Evolutionary conservation across 1,284 basidiomycete species (phyloP).

Genomic region (Puccinia brachypodii): DNA sequence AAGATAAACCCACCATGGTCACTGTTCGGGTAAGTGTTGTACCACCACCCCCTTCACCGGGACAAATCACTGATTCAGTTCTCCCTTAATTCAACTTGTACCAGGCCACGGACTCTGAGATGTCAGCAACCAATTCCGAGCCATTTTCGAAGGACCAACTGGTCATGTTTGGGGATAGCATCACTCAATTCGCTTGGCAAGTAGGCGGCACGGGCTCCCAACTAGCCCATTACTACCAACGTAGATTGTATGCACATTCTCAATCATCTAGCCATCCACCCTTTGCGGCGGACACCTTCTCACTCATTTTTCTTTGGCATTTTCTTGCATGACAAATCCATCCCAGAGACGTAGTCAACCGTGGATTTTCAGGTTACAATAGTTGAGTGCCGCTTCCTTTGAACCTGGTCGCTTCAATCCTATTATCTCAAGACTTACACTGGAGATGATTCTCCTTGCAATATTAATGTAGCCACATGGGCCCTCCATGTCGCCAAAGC

Average conservation of each 20-base stretch:
- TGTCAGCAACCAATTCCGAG: not conserved
- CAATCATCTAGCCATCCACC: not conserved
- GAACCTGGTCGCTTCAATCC: not conserved
- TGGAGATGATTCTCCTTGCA: not conserved
- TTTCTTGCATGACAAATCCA: not conserved
- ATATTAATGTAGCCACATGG: slow-evolving; percentile 28
- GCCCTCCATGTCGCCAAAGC: slow-evolving; percentile 36
- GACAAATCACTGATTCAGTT: not conserved
- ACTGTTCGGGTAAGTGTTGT: not conserved
- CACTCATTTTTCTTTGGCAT: not conserved
- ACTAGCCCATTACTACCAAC: slow-evolving; percentile 35
- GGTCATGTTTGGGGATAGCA: slow-evolving; percentile 46
- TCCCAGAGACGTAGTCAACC: slow-evolving; percentile 41
- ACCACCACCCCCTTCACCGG: not conserved
- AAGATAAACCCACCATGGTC: not conserved
- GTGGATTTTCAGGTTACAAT: slow-evolving; percentile 47
- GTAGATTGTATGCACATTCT: slow-evolving; percentile 45
- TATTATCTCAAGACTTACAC: not conserved
- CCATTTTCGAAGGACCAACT: slow-evolving; percentile 30
- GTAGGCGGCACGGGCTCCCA: slow-evolving; percentile 29
- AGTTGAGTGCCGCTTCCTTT: slow-evolving; percentile 21
- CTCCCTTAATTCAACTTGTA: not conserved
- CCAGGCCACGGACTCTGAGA: not conserved
- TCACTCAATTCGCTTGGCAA: slow-evolving; percentile 47
- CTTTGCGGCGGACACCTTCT: not conserved